These are phyloP conservation scores for Pestalotiopsis sp. DNA, from an alignment of 2,329 filamentous ascomycete genomes.

Conservation along the genomic window DNA sequence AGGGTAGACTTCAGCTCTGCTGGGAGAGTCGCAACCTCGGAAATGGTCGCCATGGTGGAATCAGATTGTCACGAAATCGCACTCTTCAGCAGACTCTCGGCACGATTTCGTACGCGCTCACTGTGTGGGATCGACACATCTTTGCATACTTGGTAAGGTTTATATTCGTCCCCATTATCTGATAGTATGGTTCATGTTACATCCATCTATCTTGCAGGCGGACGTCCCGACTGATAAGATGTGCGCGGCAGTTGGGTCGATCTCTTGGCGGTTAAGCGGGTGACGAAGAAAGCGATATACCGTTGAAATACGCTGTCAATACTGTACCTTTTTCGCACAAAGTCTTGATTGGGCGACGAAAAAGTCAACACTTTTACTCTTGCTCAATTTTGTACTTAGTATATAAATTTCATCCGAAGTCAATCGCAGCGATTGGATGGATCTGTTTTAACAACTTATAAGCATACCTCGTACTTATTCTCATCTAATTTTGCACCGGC, in stretches of 20 bases:
- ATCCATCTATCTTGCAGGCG: background rate
- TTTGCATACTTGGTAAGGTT: background rate
- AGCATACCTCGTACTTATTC: too few species aligned
- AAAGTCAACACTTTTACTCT: too few species aligned
- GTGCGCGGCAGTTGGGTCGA: background rate
- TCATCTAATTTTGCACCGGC: too few species aligned
- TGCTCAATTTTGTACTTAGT: too few species aligned
- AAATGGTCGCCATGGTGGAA: constrained; percentile 13
- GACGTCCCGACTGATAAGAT: constrained; percentile 7
- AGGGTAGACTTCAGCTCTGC: constrained; percentile 20
- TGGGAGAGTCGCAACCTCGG: constrained; percentile 24
- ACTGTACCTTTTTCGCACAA: too few species aligned
- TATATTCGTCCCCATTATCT: background rate
- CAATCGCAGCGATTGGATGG: too few species aligned
- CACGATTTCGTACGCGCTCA: background rate
- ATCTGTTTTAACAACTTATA: too few species aligned
- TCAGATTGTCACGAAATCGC: background rate
- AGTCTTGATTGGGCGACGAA: too few species aligned
- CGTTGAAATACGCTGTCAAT: too few species aligned
- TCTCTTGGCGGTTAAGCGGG: background rate
- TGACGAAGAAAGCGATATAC: too few species aligned
- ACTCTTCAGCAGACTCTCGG: background rate
- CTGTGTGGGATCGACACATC: background rate
- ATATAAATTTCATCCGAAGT: too few species aligned
- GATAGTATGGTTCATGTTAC: background rate